Base-by-base conservation (phyloP, 208 protist genomes). In the Vickermania ingenoplastis region DNA sequence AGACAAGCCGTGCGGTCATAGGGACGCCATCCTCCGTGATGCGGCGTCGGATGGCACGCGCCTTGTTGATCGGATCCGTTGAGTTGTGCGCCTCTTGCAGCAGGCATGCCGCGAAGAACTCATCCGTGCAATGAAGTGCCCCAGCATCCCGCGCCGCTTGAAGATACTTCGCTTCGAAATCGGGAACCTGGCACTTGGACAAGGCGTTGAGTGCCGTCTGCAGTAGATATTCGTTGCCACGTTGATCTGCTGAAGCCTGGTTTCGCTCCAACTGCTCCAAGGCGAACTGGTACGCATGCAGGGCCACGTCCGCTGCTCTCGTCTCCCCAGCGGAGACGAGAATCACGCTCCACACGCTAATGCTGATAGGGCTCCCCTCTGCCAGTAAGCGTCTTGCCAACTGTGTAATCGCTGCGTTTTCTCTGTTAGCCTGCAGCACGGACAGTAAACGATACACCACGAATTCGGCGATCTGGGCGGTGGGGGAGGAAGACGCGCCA, bases 21-120 rank as follows among this genome's bases (percentile, higher is more conserved):
- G 73, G 66, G 0, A 86, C 68, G 4, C 69, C 65, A 0, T 45
- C 61, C 27, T 69, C 69, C 22, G 53, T 61, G 62, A 92, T 80
- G 23, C 71, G 63, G 3, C 60, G 31, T 17, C 75, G 36, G n/a
- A 89, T 53, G 41, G 71, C 68, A n/a, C 67, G 73, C 5, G 75
- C 74, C 7, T 76, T 72, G 24, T 76, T 71, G 17, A 57, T 64
- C n/a, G 84, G 78, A 30, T 78, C 61, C 57, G 75, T 71, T 3
- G 76, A 73, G 65, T 85, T 84, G 72, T 89, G 78, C 1, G 85
- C 85, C 28, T 92, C 77, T 53, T 92, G 81, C 31, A 89, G 65
- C 13, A 92, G 65, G 41, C 73, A 83, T 51, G 68, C 61, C 41
- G 63, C 79, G 61, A 85, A 89, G 55, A 87, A 83, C 57, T 89